Conservation (phyloP, 2,329 filamentous ascomycete genomes). For the Ophiognomonia clavigignenti-juglandacearum region DNA sequence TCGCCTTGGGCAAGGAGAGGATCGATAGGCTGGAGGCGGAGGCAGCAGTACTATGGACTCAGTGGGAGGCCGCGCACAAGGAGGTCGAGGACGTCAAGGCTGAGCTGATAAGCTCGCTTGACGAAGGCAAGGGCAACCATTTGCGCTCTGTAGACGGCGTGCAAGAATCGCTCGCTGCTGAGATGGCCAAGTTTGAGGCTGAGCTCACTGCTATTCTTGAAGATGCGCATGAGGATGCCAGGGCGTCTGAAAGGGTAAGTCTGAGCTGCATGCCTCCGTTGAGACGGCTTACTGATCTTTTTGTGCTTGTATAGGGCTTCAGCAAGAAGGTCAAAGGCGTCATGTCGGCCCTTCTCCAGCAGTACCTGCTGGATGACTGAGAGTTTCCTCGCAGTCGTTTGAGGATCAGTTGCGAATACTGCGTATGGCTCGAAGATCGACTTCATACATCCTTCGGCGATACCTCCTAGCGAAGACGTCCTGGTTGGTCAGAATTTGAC, state of each 20-base stretch:
- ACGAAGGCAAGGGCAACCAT: background rate
- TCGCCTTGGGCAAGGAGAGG: constrained; percentile 14
- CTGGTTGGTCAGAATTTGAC: no score
- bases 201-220: constrained; percentile 8
- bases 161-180: constrained; percentile 2
- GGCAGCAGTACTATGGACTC: constrained; percentile 16
- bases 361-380: constrained; percentile 14
- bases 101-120: constrained; percentile 1
- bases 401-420: no score
- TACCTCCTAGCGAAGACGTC: no score
- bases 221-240: constrained; percentile 8
- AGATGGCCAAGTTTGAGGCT: constrained; percentile 1
- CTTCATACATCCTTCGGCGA: no score
- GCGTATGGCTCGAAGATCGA: no score
- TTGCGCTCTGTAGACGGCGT: background rate
- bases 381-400: background rate
- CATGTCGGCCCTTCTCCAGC: constrained; percentile 13
- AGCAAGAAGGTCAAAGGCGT: constrained; percentile 11
- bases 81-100: constrained; percentile 28
- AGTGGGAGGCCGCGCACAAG: constrained; percentile 37
- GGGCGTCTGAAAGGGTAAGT: constrained; percentile 11
- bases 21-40: constrained; percentile 16
- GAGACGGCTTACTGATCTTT: background rate
- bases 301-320: constrained; percentile 1
- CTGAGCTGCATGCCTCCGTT: background rate